Percentiles rank a stretch among this genome's conserved stretches.
Evolutionary conservation across 176 grass and related monocot genomes (phyloP).

Genomic region (Elymus sibiricus): DNA sequence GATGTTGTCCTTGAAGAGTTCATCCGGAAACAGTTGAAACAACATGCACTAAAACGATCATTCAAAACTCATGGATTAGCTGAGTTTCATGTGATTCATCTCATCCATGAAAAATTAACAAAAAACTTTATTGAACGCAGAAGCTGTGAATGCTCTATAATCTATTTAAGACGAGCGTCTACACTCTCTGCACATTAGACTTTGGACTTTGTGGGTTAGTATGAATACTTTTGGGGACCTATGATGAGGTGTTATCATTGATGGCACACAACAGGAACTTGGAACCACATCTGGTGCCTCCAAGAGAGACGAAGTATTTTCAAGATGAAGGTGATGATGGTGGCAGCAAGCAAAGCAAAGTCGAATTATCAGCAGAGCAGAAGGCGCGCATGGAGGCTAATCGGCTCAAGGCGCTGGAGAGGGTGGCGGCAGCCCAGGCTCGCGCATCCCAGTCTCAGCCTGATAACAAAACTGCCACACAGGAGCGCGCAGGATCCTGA

Average conservation of each 20-base stretch:
- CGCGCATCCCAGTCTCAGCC: slow-evolving; percentile 31
- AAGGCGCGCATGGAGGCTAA: slow-evolving; percentile 72
- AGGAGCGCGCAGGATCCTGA: background rate
- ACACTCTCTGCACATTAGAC: background rate
- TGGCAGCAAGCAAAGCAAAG: slow-evolving; percentile 13
- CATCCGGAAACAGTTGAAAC: too few relatives aligned
- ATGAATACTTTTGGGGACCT: too few relatives aligned
- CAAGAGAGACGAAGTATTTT: background rate
- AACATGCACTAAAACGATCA: too few relatives aligned
- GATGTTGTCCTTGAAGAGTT: background rate
- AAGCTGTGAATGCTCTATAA: background rate
- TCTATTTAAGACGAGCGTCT: background rate
- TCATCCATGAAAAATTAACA: background rate
- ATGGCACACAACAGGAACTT: too few relatives aligned
- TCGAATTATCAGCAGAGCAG: slow-evolving; percentile 57
- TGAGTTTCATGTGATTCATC: background rate
- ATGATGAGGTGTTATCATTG: too few relatives aligned
- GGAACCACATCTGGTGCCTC: background rate
- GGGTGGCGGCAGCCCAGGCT: slow-evolving; percentile 34
- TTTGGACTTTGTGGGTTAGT: background rate
- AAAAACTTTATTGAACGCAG: background rate
- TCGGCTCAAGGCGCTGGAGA: slow-evolving; percentile 71
- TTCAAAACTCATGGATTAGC: too few relatives aligned
- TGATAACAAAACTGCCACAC: background rate
- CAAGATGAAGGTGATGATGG: background rate